phyloP scores from a whole-genome alignment of 164 flowering plant genomes.

The Vitis cinerea region DNA sequence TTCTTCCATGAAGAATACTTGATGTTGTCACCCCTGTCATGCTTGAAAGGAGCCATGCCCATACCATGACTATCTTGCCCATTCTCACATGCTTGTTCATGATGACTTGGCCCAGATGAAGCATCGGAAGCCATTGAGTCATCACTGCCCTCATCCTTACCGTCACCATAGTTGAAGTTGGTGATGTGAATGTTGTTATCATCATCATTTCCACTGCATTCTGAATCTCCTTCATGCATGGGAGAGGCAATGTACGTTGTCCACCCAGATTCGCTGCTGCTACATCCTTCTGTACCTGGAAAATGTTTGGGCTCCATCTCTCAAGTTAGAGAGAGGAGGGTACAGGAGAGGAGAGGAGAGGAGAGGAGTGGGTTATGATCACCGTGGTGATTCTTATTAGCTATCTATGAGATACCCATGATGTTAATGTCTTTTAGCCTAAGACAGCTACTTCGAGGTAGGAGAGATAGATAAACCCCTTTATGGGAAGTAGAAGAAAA shows the following conservation, averaged over 20 bases:
- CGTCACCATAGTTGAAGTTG: not conserved
- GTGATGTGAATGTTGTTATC: slow-evolving; percentile 2
- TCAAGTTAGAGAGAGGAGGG: not conserved
- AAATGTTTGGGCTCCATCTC: slow-evolving; percentile 23
- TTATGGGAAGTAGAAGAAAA: not conserved
- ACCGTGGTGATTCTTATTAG: not conserved
- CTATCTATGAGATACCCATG: slow-evolving; percentile 1
- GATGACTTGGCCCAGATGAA: slow-evolving; percentile 62
- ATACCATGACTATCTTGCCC: slow-evolving; percentile 7
- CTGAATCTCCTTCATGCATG: slow-evolving; percentile 34
- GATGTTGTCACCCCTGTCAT: slow-evolving; percentile 8
- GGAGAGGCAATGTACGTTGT: slow-evolving; percentile 71
- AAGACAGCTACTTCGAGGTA: slow-evolving; percentile 10
- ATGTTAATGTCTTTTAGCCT: slow-evolving; percentile 4
- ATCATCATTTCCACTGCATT: slow-evolving; percentile 14
- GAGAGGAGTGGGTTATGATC: not conserved
- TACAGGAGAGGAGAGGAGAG: not conserved
- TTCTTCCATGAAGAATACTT: slow-evolving; percentile 21
- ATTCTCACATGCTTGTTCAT: slow-evolving; percentile 11
- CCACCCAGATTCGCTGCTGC: slow-evolving; percentile 92
- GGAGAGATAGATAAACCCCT: not conserved
- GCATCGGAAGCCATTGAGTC: slow-evolving; percentile 92
- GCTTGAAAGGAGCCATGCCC: slow-evolving; percentile 9
- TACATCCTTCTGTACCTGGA: slow-evolving; percentile 35
- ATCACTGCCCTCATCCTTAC: slow-evolving; percentile 45